Evolutionary conservation across 2,329 filamentous ascomycete species (phyloP).

Genomic region (Tolypocladium cylindrosporum): DNA sequence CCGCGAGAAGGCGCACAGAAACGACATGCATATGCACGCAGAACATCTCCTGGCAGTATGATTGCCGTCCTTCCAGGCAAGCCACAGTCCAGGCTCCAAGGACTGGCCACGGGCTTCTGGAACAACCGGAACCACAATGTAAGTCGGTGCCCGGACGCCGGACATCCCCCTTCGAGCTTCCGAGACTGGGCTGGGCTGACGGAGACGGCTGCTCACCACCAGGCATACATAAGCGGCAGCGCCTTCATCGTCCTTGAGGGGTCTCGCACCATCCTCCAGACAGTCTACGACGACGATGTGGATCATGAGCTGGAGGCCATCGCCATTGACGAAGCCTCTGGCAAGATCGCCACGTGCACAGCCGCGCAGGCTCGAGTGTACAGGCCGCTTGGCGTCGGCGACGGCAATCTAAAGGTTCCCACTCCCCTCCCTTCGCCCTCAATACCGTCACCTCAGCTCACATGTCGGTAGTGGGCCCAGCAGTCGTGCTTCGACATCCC

Average conservation of each 20-base stretch:
- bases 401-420: constrained; percentile 62
- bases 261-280: constrained; percentile 70
- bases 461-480: constrained; percentile 44
- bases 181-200: background rate
- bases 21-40: background rate
- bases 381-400: constrained; percentile 58
- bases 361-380: constrained; percentile 63
- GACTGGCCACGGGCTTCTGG: constrained; percentile 66
- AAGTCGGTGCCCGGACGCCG: constrained; percentile 19
- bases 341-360: constrained; percentile 74
- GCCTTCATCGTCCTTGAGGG: constrained; percentile 75
- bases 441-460: constrained; percentile 13
- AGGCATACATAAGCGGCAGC: constrained; percentile 86
- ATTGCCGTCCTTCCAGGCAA: constrained; percentile 70
- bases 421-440: constrained; percentile 7
- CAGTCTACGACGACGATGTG: constrained; percentile 73
- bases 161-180: background rate
- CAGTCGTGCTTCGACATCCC: constrained; percentile 49
- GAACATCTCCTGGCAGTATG: constrained; percentile 39
- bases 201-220: constrained; percentile 2
- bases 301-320: constrained; percentile 60
- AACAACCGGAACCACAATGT: constrained; percentile 63
- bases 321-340: constrained; percentile 68
- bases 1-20: background rate
- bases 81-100: constrained; percentile 68